Conservation (phyloP, 768 basidiomycete species). For the Boletus reticuloceps region DNA sequence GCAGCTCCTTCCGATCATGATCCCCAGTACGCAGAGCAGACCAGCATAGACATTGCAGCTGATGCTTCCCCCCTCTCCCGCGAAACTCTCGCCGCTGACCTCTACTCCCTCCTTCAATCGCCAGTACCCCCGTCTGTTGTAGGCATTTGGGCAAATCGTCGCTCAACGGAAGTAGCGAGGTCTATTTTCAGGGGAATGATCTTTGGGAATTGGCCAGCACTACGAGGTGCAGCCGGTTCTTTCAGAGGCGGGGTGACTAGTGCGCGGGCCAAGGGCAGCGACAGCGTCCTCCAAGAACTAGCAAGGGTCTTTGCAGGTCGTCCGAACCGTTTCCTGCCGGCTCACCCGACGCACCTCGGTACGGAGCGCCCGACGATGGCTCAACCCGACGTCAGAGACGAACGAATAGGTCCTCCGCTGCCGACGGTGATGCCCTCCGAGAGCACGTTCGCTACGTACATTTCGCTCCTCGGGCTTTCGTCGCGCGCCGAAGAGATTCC, state of each 20-base stretch:
- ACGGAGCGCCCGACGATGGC: constrained; percentile 5
- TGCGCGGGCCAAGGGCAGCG: constrained; percentile 13
- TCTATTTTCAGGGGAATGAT: constrained; percentile 55
- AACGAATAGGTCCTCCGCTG: constrained; percentile 15
- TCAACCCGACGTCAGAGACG: neutral
- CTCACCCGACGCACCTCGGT: neutral
- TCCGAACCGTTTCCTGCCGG: constrained; percentile 13
- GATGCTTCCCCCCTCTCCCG: constrained; percentile 1
- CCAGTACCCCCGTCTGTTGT: constrained; percentile 30
- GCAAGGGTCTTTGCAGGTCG: constrained; percentile 9
- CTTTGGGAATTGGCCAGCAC: constrained; percentile 53
- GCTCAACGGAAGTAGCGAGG: constrained; percentile 48
- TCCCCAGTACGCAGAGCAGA: neutral
- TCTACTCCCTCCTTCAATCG: constrained; percentile 13
- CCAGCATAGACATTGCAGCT: neutral
- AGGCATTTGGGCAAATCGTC: constrained; percentile 45
- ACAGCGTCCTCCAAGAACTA: constrained; percentile 21
- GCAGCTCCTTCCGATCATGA: neutral
- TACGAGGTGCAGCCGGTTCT: constrained; percentile 37
- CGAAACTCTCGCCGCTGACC: constrained; percentile 2
- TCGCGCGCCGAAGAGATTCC: constrained; percentile 59
- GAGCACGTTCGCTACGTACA: constrained; percentile 52
- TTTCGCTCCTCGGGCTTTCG: constrained; percentile 57
- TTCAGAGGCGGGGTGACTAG: constrained; percentile 29
- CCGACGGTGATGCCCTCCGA: constrained; percentile 48